phyloP scores from a whole-genome alignment of 1,139 yeast species.

The Maudiozyma humilis region DNA sequence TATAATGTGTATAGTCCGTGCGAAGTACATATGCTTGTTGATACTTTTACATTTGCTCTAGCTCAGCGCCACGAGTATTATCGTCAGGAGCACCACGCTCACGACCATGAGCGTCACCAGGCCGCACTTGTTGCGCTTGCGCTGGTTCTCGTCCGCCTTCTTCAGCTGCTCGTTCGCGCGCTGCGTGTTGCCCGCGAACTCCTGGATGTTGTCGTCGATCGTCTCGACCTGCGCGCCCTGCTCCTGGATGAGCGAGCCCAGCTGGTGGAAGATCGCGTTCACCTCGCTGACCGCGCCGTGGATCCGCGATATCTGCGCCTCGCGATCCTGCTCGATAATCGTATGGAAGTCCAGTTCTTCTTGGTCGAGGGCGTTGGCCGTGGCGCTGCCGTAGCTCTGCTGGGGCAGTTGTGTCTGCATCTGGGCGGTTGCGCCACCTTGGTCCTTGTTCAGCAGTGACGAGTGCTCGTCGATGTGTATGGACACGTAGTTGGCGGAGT shows the following conservation, averaged over 20 bases:
- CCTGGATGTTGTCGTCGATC: constrained; percentile 68
- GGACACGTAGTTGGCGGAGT: constrained; percentile 20
- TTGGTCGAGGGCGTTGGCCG: constrained; percentile 35
- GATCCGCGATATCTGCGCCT: constrained; percentile 61
- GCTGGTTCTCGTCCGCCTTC: constrained; percentile 71
- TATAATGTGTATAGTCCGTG: too few species aligned
- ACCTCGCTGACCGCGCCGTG: constrained; percentile 76
- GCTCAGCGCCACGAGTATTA: constrained; percentile 35
- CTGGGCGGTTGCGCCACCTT: constrained; percentile 1
- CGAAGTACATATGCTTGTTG: too few species aligned
- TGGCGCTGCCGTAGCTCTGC: constrained; percentile 27
- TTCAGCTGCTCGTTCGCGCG: constrained; percentile 61
- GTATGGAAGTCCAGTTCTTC: constrained; percentile 71
- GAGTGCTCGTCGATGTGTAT: constrained; percentile 36
- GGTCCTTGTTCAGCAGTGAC: constrained; percentile 32
- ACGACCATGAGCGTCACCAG: constrained; percentile 45
- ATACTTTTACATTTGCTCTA: constrained; percentile 12
- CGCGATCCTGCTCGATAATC: constrained; percentile 61
- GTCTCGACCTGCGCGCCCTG: constrained; percentile 82
- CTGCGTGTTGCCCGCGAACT: constrained; percentile 57
- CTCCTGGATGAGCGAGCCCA: constrained; percentile 67
- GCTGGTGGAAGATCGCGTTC: constrained; percentile 73
- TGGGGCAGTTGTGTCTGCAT: constrained; percentile 28
- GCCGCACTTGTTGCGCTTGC: constrained; percentile 62
- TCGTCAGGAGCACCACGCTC: constrained; percentile 34